Percentiles rank a stretch among this genome's conserved stretches.
These are phyloP conservation scores for Laguncularia racemosa DNA, from an alignment of 345 rosid genomes.

Conservation along the genomic window DNA sequence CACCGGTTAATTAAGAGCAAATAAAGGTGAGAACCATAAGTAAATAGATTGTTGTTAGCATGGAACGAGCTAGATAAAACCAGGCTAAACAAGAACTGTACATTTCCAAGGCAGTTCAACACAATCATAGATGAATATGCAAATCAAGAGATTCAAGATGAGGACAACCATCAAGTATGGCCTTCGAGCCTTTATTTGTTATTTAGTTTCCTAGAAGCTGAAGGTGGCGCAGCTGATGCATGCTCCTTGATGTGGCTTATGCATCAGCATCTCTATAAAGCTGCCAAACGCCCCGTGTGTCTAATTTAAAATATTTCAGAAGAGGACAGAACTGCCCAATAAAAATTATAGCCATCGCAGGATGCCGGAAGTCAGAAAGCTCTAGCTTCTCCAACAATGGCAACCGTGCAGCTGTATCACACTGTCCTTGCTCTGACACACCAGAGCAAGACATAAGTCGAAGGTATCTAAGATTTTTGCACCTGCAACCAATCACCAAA, in stretches of 20 bases:
- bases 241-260: neutral
- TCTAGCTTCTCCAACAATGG: slow-evolving; percentile 10
- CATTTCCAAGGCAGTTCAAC: no score
- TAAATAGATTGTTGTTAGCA: no score
- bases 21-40: no score
- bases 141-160: slow-evolving; percentile 7
- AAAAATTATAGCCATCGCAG: neutral
- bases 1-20: no score
- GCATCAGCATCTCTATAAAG: neutral
- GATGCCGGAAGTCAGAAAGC: neutral
- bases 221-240: slow-evolving; percentile 4
- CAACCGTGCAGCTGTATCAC: slow-evolving; percentile 1
- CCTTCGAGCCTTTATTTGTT: slow-evolving; percentile 3
- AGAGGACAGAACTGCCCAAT: slow-evolving; percentile 1
- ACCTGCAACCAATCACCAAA: no score
- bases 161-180: slow-evolving; percentile 6
- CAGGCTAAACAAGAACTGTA: no score
- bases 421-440: neutral
- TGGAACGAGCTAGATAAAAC: no score
- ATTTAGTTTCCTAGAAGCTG: slow-evolving; percentile 5
- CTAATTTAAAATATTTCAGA: slow-evolving; percentile 1
- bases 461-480: no score
- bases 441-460: no score
- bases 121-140: neutral
- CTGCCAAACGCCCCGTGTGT: neutral